Percentiles rank a stretch among this genome's conserved stretches.
These are phyloP conservation scores for Cryptococcus hybrid DNA, from an alignment of 1,284 basidiomycete species.

Conservation along the genomic window DNA sequence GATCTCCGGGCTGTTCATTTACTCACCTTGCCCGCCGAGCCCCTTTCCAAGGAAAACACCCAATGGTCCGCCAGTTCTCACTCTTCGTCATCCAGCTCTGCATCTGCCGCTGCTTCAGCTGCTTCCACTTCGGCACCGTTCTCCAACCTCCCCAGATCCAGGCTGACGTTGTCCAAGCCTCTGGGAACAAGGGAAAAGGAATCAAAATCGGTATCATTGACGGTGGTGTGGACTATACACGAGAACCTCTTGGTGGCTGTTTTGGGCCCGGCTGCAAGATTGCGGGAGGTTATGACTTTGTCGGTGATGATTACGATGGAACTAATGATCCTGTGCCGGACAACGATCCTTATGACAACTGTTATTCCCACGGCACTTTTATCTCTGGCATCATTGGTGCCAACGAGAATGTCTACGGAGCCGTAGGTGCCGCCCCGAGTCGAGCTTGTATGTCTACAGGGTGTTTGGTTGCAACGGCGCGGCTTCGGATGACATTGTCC, in stretches of 20 bases:
- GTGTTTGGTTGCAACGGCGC: conserved; percentile 50
- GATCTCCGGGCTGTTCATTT: conserved; percentile 34
- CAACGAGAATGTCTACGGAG: conserved; percentile 56
- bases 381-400: conserved; percentile 63
- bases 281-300: conserved; percentile 46
- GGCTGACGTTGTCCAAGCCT: conserved; percentile 56
- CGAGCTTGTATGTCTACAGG: conserved; percentile 45
- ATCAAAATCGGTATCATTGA: conserved; percentile 58
- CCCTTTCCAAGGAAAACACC: conserved; percentile 1
- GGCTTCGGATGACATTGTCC: conserved; percentile 49
- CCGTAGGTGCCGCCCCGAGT: conserved; percentile 44
- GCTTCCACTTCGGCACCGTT: conserved; percentile 20
- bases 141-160: conserved; percentile 29
- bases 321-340: conserved; percentile 42
- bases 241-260: conserved; percentile 62
- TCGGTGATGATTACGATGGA: conserved; percentile 49
- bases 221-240: conserved; percentile 60
- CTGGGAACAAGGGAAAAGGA: conserved; percentile 57
- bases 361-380: conserved; percentile 60
- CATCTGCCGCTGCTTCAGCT: conserved; percentile 4
- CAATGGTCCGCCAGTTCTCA: conserved; percentile 4
- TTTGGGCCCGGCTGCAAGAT: conserved; percentile 62
- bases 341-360: conserved; percentile 49
- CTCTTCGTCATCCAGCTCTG: neutral
- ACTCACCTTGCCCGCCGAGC: conserved; percentile 19